Percentiles rank a stretch among this genome's conserved stretches.
phyloP scores from a whole-genome alignment of 106 monocot species.

The Dioscorea zingiberensis region DNA sequence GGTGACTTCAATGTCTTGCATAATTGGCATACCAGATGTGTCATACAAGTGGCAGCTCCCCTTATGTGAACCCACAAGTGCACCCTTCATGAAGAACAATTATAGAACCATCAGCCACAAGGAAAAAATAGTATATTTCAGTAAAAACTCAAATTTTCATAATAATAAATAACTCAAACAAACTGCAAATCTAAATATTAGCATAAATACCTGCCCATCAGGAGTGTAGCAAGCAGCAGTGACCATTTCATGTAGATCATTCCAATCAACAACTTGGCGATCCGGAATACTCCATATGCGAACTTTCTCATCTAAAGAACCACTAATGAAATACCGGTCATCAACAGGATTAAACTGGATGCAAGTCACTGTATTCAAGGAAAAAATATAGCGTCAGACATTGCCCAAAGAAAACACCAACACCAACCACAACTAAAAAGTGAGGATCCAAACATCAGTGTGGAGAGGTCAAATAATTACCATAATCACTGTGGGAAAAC shows the following conservation, averaged over 20 bases:
- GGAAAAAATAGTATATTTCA: not conserved
- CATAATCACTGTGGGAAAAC: slow-evolving; percentile 85
- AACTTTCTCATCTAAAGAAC: slow-evolving; percentile 89
- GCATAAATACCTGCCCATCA: slow-evolving; percentile 77
- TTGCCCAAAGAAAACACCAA: too few relatives aligned
- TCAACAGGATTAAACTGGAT: slow-evolving; percentile 97
- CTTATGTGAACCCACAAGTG: slow-evolving; percentile 63
- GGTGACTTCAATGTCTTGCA: too few relatives aligned
- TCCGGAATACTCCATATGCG: slow-evolving; percentile 88
- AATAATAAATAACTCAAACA: not conserved
- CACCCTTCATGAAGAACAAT: slow-evolving; percentile 39
- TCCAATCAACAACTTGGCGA: slow-evolving; percentile 94
- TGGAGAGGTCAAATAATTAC: slow-evolving; percentile 14
- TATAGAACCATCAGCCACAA: not conserved
- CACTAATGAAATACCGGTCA: slow-evolving; percentile 93
- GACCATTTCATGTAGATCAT: slow-evolving; percentile 93
- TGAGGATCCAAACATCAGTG: not conserved
- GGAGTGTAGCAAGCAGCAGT: slow-evolving; percentile 96
- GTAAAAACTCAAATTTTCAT: not conserved
- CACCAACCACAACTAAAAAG: not conserved
- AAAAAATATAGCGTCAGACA: not conserved
- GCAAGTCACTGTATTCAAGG: slow-evolving; percentile 74
- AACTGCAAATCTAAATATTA: not conserved
- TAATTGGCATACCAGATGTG: slow-evolving; percentile 42
- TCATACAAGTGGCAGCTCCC: slow-evolving; percentile 61